Evolutionary conservation across 2,329 filamentous ascomycete genomes (phyloP).

Genomic region (Penicillium sp.): DNA sequence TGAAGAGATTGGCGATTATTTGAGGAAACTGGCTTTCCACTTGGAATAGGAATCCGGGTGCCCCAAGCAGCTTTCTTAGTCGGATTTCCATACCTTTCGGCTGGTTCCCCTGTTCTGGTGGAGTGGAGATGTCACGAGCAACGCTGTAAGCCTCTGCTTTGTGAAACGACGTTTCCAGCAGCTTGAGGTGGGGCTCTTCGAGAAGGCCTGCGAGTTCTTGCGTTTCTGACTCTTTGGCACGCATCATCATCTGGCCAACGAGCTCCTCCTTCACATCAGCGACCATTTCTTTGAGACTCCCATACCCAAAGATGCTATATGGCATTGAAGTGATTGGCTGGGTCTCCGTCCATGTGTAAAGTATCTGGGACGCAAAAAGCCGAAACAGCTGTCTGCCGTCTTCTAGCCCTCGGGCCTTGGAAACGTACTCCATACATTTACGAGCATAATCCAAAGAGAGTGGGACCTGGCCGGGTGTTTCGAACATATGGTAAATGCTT

Average conservation of each 20-base stretch:
- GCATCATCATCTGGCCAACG: conserved; percentile 79
- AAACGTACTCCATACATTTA: conserved; percentile 67
- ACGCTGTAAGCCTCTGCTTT: conserved; percentile 82
- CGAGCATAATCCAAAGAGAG: conserved; percentile 68
- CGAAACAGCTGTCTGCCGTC: conserved; percentile 72
- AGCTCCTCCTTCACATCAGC: conserved; percentile 72
- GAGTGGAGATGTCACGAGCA: conserved; percentile 66
- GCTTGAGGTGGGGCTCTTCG: conserved; percentile 52
- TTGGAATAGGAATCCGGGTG: conserved; percentile 62
- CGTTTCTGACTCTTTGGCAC: conserved; percentile 66
- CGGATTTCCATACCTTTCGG: conserved; percentile 62
- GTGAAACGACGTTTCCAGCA: conserved; percentile 70
- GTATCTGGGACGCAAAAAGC: conserved; percentile 82
- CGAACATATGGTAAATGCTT: conserved; percentile 92
- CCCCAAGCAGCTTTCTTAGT: conserved; percentile 69
- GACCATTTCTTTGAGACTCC: conserved; percentile 67
- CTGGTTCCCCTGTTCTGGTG: conserved; percentile 43
- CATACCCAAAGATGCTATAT: conserved; percentile 80
- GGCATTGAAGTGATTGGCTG: conserved; percentile 72
- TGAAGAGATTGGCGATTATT: conserved; percentile 74
- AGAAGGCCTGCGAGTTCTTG: conserved; percentile 62
- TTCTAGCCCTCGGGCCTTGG: conserved; percentile 63
- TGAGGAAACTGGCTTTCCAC: conserved; percentile 72
- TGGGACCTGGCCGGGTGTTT: conserved; percentile 74
- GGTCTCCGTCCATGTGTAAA: conserved; percentile 84